Base-by-base conservation (phyloP, 2,329 filamentous ascomycete genomes). In the Scedosporium dehoogii region DNA sequence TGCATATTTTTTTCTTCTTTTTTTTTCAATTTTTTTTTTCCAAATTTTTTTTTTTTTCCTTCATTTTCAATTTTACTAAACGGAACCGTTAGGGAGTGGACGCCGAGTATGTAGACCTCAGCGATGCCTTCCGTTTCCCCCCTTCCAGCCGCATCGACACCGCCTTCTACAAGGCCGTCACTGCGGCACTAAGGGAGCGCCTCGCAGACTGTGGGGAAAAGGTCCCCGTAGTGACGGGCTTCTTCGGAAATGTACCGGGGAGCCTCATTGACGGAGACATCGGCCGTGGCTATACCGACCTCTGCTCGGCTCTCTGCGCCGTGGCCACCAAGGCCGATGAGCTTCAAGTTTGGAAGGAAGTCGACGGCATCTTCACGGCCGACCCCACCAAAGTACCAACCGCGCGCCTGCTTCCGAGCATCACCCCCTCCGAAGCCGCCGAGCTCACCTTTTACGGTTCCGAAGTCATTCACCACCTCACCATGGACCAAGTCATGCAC, bases 261-360 rank as follows among this genome's bases (percentile, higher is more conserved):
- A 93, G 92, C 65, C 81, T 99, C 63, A 85, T 99, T 68, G 90
- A 93, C 68, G 85, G 85, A 51, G 89, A 96, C 68, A 90, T 99
- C 66, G 94, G 94, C 21, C 88, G 94, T 68, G 94, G 94, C 33
- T 99, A 99, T 75, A 97, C 94, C 9, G 94, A 99, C 75, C 83
- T 99, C 57, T 97, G 94, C 73, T 93, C 94, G 12, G 92, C 94
- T 5, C 80, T 99, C 16, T 88, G 92, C 60, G 92, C 94, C 1
- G 93, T 99, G 9, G 93, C 92, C 3, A 79, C 96, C n/a, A 81
- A 85, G 68, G 94, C 94, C 0, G 79, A 88, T 61, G 94, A 99
- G 74, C 82, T 99, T 60, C 94, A 99, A 74, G 90, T 99, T 66
- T 97, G 94, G 94, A 99, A 99, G 78, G 94, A 99, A 73, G 94